Evolutionary conservation across 2,329 filamentous ascomycete genomes (phyloP).

Genomic region (Saccharata proteae): DNA sequence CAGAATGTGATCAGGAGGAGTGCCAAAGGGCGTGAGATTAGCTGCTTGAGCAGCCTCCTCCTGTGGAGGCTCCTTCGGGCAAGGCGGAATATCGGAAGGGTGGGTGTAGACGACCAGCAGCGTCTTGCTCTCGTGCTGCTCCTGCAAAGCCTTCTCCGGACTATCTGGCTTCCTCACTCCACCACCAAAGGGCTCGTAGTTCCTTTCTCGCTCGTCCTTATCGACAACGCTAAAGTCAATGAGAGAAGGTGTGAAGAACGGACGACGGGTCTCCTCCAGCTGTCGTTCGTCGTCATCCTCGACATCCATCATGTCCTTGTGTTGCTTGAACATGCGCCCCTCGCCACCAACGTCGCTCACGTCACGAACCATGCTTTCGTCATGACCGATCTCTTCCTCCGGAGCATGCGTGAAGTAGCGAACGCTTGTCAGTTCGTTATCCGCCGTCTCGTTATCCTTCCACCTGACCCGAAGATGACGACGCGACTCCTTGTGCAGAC

Average conservation of each 20-base stretch:
- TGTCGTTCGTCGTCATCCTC: constrained; percentile 50
- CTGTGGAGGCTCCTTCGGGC: constrained; percentile 33
- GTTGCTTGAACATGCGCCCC: constrained; percentile 40
- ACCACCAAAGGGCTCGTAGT: constrained; percentile 35
- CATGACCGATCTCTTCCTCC: constrained; percentile 56
- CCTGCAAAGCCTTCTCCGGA: constrained; percentile 30
- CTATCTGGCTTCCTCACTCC: constrained; percentile 26
- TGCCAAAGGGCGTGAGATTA: constrained; percentile 29
- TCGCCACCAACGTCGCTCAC: constrained; percentile 60
- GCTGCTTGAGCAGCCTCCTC: no score
- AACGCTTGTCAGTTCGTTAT: constrained; percentile 52
- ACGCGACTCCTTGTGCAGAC: constrained; percentile 60
- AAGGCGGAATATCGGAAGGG: constrained; percentile 33
- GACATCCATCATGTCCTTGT: constrained; percentile 52
- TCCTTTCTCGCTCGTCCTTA: constrained; percentile 28
- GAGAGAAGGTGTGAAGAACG: constrained; percentile 20
- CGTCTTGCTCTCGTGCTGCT: constrained; percentile 33
- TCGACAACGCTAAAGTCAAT: constrained; percentile 33
- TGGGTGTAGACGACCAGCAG: constrained; percentile 36
- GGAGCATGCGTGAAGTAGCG: constrained; percentile 61
- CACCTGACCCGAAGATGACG: constrained; percentile 59
- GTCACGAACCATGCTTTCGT: constrained; percentile 57
- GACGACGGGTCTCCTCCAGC: constrained; percentile 28
- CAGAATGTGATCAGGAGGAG: constrained; percentile 18
- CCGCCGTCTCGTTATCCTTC: constrained; percentile 55